Conservation (phyloP, 306 rosid genomes). For the Urtica urens region DNA sequence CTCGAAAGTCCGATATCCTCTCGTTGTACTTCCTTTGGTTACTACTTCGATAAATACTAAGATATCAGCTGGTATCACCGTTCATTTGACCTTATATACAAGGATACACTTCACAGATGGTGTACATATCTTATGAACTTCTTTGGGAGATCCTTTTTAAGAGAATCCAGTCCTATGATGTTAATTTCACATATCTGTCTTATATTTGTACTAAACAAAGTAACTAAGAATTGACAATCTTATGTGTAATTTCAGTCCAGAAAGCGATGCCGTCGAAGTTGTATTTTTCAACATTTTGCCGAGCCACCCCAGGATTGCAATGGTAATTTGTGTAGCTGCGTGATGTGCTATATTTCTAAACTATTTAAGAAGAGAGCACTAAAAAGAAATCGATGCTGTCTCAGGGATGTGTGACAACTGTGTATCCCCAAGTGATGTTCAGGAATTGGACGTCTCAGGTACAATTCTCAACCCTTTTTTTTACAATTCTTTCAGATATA, state of each 20-base stretch:
- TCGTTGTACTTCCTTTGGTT: no score
- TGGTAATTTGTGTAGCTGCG: no score
- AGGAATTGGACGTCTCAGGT: conserved; percentile 66
- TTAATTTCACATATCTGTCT: not conserved
- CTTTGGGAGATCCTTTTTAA: no score
- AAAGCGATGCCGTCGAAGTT: conserved; percentile 68
- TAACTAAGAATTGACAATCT: not conserved
- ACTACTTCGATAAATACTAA: no score
- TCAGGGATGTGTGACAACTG: conserved; percentile 92
- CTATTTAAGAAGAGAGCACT: not conserved
- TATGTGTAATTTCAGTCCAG: conserved; percentile 43
- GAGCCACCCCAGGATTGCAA: conserved; percentile 86
- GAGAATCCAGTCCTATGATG: no score
- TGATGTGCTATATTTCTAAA: no score
- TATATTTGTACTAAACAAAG: not conserved
- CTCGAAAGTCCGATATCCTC: no score
- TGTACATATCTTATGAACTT: no score
- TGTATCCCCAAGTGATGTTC: conserved; percentile 60
- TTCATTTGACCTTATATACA: no score
- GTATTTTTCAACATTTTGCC: conserved; percentile 72
- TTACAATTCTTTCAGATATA: conserved; percentile 5
- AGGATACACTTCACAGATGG: no score
- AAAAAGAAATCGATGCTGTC: conserved; percentile 7
- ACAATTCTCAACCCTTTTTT: conserved; percentile 25
- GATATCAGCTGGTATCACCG: no score